Evolutionary conservation across 2,329 filamentous ascomycete species (phyloP), one percentile per base, ranked within the genome.

Genomic region (Rhynchosporium agropyri): DNA sequence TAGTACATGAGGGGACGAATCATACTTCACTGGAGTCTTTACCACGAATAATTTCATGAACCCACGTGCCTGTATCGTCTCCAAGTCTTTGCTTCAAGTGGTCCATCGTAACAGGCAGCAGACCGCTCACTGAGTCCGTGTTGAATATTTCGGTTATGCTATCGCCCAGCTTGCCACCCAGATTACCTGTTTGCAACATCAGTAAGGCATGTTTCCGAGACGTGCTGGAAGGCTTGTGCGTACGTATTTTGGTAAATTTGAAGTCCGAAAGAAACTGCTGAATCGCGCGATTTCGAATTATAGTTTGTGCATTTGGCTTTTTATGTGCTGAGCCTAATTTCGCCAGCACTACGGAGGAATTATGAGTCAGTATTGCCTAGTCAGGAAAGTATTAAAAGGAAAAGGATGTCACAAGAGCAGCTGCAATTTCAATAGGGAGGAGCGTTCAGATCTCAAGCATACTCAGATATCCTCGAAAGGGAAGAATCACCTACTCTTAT

Each of bases 161-260:
- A 58, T 96, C 91, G 4, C 95, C 95, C 36, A 98, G 80, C 77
- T 98, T 98, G 28, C 95, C 95, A 33, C 95, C 95, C n/a, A 99
- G 79, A 75, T 94, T 96, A 15, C 94, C 85, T 60, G 8, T 40
- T 6, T 2, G 9, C 33, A 12, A 38, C 33, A 15, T 15, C 31
- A 49, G 46, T 60, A 9, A 60, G 36, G 31, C 42, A 20, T 13
- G 26, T 2, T n/a, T 26, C 50, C 28, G 12, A 33, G 26, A 28
- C 6, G 26, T 33, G 3, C 2, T 46, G 3, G 13, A 49, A 28
- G n/a, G 57, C 36, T 3, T 4, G 43, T 31, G 26, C 58, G 29
- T 60, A 51, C 58, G 58, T 12, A 99, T 95, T 76, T 97, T 97
- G 15, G 92, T 96, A 72, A 97, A 94, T 73, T 96, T 97, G 81